These are phyloP conservation scores for Saccharum spontaneum DNA, from an alignment of 176 grass and related monocot genomes.

Conservation along the genomic window DNA sequence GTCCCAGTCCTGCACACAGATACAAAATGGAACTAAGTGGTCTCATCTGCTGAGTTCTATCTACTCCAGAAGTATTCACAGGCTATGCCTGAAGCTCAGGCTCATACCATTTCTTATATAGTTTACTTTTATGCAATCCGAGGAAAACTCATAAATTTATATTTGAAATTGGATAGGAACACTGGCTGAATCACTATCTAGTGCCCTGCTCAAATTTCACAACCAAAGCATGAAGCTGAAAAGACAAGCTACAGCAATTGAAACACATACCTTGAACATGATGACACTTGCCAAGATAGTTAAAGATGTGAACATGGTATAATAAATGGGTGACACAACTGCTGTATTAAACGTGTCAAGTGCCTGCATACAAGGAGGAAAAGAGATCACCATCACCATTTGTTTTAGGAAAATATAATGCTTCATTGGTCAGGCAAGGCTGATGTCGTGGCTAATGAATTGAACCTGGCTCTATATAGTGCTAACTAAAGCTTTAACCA, in stretches of 20 bases:
- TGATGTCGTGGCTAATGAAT: neutral
- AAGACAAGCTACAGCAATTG: neutral
- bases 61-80: neutral
- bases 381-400: neutral
- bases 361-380: constrained; percentile 32
- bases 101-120: neutral
- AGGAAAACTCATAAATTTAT: neutral
- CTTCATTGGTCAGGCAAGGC: neutral
- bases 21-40: neutral
- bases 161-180: constrained; percentile 1
- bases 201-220: neutral
- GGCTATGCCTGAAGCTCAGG: neutral
- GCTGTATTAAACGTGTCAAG: constrained; percentile 75
- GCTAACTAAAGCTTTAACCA: neutral
- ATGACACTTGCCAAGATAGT: constrained; percentile 86
- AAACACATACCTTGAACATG: constrained; percentile 76
- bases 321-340: constrained; percentile 86
- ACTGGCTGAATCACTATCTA: constrained; percentile 9
- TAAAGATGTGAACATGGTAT: constrained; percentile 78
- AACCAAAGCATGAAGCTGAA: neutral
- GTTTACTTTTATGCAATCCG: neutral
- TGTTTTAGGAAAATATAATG: neutral
- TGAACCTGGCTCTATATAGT: neutral
- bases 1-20: constrained; percentile 60
- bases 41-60: neutral